Percentiles rank a stretch among this genome's conserved stretches.
Conservation (phyloP, 2,329 filamentous ascomycete genomes). For the Mycosphaerella sp. region DNA sequence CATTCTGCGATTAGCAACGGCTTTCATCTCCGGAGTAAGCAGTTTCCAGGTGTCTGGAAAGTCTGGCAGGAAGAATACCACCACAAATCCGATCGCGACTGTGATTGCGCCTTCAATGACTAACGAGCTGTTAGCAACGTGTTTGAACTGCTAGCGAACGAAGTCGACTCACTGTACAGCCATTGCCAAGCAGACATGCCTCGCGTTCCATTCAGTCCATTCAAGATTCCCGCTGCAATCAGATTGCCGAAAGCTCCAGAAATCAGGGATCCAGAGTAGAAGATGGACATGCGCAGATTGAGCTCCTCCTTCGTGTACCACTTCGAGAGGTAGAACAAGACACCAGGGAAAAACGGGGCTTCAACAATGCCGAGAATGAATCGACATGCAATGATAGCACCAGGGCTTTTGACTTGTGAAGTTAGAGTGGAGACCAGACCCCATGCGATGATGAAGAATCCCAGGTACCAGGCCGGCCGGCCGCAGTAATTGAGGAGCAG, state of each 20-base stretch:
- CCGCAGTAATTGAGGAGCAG: constrained; percentile 62
- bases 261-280: constrained; percentile 63
- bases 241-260: constrained; percentile 65
- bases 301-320: constrained; percentile 69
- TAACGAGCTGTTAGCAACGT: constrained; percentile 30
- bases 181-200: constrained; percentile 55
- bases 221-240: constrained; percentile 56
- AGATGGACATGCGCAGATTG: constrained; percentile 57
- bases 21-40: constrained; percentile 41
- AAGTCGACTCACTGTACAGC: constrained; percentile 6
- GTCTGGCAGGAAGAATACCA: constrained; percentile 42
- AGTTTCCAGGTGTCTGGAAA: constrained; percentile 45
- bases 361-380: constrained; percentile 60
- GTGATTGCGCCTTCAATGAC: constrained; percentile 34
- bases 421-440: constrained; percentile 59
- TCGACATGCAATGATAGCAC: constrained; percentile 32
- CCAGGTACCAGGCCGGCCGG: constrained; percentile 55
- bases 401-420: constrained; percentile 27
- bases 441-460: constrained; percentile 75
- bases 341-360: constrained; percentile 45
- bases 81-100: constrained; percentile 23
- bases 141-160: too few relatives aligned
- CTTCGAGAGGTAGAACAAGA: constrained; percentile 54
- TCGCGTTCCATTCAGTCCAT: constrained; percentile 54
- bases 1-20: constrained; percentile 45